Conservation (phyloP, 139 green algal species). For the Choricystis sp. region DNA sequence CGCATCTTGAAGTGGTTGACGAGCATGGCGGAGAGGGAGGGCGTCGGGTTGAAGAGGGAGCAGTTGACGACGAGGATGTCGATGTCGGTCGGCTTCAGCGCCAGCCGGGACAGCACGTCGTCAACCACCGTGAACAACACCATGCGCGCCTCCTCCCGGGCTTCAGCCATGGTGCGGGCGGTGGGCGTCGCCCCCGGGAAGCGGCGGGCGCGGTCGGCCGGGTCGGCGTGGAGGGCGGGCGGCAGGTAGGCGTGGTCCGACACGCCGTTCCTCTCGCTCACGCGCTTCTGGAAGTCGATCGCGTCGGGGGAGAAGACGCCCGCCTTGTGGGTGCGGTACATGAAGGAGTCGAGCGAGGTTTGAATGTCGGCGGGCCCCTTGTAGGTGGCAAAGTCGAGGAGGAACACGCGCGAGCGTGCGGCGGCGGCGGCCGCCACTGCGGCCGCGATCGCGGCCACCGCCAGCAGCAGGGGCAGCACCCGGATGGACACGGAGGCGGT, state of each 20-base stretch:
- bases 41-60: conserved; percentile 63
- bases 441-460: neutral
- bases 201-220: conserved; percentile 1
- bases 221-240: conserved; percentile 13
- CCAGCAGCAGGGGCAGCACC: neutral
- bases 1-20: conserved; percentile 75
- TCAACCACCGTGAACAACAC: conserved; percentile 48
- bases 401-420: conserved; percentile 19
- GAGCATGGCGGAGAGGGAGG: conserved; percentile 59
- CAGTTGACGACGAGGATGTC: conserved; percentile 69
- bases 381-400: conserved; percentile 66
- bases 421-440: neutral
- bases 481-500: too few relatives aligned
- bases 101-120: conserved; percentile 21
- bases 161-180: conserved; percentile 23
- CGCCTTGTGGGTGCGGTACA: conserved; percentile 10
- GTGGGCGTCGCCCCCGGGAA: neutral
- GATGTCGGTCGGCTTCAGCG: conserved; percentile 42
- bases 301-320: conserved; percentile 33
- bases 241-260: conserved; percentile 58
- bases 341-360: conserved; percentile 20
- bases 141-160: conserved; percentile 44
- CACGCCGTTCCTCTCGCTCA: conserved; percentile 37
- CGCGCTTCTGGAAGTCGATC: conserved; percentile 56
- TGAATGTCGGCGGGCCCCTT: conserved; percentile 19